Evolutionary conservation across 2,329 filamentous ascomycete genomes (phyloP).

Genomic region (Fusarium subglutinans): DNA sequence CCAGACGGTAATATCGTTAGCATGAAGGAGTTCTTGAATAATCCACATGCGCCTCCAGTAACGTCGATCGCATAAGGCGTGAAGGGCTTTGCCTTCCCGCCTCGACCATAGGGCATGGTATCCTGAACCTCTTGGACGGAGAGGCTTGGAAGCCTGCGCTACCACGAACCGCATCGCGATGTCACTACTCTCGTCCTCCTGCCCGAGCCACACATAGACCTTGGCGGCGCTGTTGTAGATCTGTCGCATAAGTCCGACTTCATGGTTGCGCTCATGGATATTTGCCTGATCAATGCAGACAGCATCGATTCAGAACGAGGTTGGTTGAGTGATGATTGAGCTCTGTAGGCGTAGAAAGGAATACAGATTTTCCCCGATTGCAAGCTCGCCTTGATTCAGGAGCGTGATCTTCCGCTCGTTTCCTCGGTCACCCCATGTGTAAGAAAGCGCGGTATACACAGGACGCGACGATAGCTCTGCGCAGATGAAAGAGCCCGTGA

Average conservation of each 20-base stretch:
- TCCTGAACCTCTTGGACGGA: neutral
- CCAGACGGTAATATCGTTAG: neutral
- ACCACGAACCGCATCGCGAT: neutral
- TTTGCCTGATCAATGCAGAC: neutral
- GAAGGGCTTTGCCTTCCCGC: neutral
- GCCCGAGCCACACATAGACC: neutral
- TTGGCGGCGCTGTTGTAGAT: neutral
- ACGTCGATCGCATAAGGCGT: neutral
- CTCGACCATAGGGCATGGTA: rapidly evolving
- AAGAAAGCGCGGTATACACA: neutral
- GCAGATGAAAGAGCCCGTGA: too few relatives aligned
- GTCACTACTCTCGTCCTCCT: neutral
- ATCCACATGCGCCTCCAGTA: neutral
- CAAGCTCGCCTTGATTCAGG: neutral
- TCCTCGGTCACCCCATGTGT: neutral
- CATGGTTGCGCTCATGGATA: neutral
- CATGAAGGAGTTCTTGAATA: neutral
- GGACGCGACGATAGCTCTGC: neutral
- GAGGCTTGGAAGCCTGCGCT: neutral
- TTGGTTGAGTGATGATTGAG: neutral
- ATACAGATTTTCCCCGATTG: neutral
- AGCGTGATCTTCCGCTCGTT: neutral
- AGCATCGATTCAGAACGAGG: neutral
- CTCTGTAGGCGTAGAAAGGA: neutral
- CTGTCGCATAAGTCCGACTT: neutral